Evolutionary conservation across 768 basidiomycete species (phyloP).

Genomic region (Lanmaoa pseudosensibilis): DNA sequence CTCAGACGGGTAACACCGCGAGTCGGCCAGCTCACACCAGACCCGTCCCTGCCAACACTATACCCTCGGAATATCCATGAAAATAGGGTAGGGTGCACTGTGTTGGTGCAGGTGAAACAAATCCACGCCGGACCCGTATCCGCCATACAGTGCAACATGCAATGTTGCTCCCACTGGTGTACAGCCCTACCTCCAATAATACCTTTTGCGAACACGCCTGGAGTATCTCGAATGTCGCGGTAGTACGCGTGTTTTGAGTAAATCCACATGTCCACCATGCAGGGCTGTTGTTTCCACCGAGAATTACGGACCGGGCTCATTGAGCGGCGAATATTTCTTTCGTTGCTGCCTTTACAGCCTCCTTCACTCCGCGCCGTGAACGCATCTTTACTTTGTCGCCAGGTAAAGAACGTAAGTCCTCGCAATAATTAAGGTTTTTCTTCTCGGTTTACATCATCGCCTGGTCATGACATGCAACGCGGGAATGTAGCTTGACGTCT

Average conservation of each 20-base stretch:
- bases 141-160: background rate
- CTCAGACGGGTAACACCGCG: background rate
- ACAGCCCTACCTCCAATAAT: background rate
- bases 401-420: constrained; percentile 28
- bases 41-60: no score
- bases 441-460: constrained; percentile 16
- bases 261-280: background rate
- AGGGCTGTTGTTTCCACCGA: constrained; percentile 13
- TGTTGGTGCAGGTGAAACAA: background rate
- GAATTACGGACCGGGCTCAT: constrained; percentile 23
- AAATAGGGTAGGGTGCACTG: no score
- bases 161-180: background rate
- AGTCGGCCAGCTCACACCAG: background rate
- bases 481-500: background rate
- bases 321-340: constrained; percentile 24
- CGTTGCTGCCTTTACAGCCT: constrained; percentile 17
- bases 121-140: background rate
- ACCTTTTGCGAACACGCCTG: background rate
- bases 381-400: constrained; percentile 15
- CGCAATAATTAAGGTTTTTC: constrained; percentile 7
- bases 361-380: constrained; percentile 19
- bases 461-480: constrained; percentile 3
- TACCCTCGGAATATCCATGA: background rate
- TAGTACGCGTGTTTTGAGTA: background rate
- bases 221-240: background rate